Base-by-base conservation (phyloP, 352 stramenopile species). In the Pythium insidiosum region DNA sequence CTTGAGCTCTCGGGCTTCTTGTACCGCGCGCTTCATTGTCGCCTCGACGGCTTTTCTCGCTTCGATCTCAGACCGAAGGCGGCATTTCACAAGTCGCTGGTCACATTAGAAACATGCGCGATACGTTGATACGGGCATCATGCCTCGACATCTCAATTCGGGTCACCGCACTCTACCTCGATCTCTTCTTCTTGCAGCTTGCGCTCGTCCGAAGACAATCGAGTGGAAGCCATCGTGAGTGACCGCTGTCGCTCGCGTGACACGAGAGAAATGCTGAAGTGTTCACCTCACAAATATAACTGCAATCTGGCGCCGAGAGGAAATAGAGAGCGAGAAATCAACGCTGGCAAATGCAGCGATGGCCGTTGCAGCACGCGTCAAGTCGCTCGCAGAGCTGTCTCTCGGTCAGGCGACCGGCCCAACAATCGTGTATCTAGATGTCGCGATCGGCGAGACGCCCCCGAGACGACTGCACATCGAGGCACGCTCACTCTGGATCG, bases 51-150 rank as follows among this genome's bases (percentile, higher is more conserved):
- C 73, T 47, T 87, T 88, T 18, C 76, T 68, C 18, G 71, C 73
- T 42, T 88, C 73, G 10, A 80, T 71, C 58, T 88, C 76, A 23
- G 76, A 88, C 7, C 76, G 71, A 13, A 86, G 43, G 12, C 76
- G 76, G 56, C 73, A 88, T 62, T 88, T 88, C 19, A 86, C 76
- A 25, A 88, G 64, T 22, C 71, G 63, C 75, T 88, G 44, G 16
- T 23, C 40, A 26, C 13, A 41, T n/a, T 6, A 41, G 29, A 22
- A 23, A 18, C 6, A 38, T 4, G 18, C 13, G 39, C 16, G 4
- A 46, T 16, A 13, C 9, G 4, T 24, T 25, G 6, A 19, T 20
- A 25, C 16, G 6, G 21, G 11, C 36, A 42, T 3, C 10, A 42
- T 20, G 4, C 11, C 3, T 20, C 22, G 11, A n/a, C n/a, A n/a